These are phyloP conservation scores for Neltuma alba DNA, from an alignment of 306 rosid genomes.

Conservation along the genomic window DNA sequence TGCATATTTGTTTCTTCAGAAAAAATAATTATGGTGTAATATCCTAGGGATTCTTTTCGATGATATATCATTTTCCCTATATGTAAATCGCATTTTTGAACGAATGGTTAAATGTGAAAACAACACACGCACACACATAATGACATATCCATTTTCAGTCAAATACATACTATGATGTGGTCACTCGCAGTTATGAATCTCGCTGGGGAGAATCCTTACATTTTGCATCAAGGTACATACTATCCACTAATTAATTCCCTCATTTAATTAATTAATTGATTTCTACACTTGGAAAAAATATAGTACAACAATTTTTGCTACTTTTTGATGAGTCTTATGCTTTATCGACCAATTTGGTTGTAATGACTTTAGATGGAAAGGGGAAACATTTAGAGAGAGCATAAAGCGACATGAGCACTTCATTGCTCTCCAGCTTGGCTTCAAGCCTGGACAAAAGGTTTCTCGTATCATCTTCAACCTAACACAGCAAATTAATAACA, in stretches of 20 bases:
- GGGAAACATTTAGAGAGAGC: constrained; percentile 91
- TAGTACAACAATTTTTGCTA: constrained; percentile 13
- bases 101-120: not conserved
- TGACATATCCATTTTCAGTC: too few species aligned
- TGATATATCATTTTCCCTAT: too few species aligned
- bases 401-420: constrained; percentile 94
- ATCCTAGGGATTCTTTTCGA: too few species aligned
- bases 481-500: constrained; percentile 19
- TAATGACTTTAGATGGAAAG: constrained; percentile 75
- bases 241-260: too few species aligned
- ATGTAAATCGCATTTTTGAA: too few species aligned
- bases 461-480: constrained; percentile 24
- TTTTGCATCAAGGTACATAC: constrained; percentile 86
- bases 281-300: too few species aligned
- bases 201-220: constrained; percentile 99
- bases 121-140: too few species aligned
- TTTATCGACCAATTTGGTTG: constrained; percentile 13
- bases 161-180: too few species aligned
- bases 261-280: too few species aligned
- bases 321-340: constrained; percentile 10
- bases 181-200: constrained; percentile 90
- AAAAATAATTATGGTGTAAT: too few species aligned
- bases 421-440: constrained; percentile 80
- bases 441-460: constrained; percentile 92
- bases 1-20: too few species aligned